Percentiles rank a stretch among this genome's conserved stretches.
phyloP scores from a whole-genome alignment of 768 basidiomycete species.

The Trametopsis cervina region DNA sequence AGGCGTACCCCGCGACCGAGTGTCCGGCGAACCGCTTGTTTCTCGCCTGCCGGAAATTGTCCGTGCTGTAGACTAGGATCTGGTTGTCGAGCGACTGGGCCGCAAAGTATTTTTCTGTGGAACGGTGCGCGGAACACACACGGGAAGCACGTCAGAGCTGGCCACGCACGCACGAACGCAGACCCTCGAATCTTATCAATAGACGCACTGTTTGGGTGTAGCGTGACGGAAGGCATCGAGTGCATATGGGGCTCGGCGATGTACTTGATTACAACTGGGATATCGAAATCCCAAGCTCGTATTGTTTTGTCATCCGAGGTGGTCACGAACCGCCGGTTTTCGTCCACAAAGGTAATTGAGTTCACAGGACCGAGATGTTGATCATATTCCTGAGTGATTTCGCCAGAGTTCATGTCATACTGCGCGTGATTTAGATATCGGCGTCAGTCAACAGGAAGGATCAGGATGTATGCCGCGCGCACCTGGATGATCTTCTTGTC shows the following conservation, averaged over 20 bases:
- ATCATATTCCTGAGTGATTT: conserved; percentile 98
- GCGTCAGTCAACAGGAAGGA: conserved; percentile 1
- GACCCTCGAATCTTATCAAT: conserved; percentile 10
- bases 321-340: conserved; percentile 94
- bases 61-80: conserved; percentile 94
- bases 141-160: background rate
- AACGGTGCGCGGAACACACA: background rate
- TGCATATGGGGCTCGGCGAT: conserved; percentile 99
- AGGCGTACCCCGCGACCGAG: conserved; percentile 94
- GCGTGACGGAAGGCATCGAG: conserved; percentile 96
- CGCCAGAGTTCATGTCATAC: conserved; percentile 94
- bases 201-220: conserved; percentile 90
- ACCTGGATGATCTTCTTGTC: conserved; percentile 99
- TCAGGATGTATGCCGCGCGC: conserved; percentile 17
- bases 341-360: conserved; percentile 98
- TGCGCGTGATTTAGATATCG: conserved; percentile 26
- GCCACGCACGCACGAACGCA: background rate
- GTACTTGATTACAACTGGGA: conserved; percentile 99
- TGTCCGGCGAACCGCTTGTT: conserved; percentile 99
- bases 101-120: conserved; percentile 90
- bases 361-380: conserved; percentile 98
- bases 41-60: conserved; percentile 97
- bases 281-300: conserved; percentile 98
- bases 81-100: conserved; percentile 98
- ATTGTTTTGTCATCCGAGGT: conserved; percentile 99